Evolutionary conservation across 140 eudicot species (phyloP).

Genomic region (Flaveria floridana): DNA sequence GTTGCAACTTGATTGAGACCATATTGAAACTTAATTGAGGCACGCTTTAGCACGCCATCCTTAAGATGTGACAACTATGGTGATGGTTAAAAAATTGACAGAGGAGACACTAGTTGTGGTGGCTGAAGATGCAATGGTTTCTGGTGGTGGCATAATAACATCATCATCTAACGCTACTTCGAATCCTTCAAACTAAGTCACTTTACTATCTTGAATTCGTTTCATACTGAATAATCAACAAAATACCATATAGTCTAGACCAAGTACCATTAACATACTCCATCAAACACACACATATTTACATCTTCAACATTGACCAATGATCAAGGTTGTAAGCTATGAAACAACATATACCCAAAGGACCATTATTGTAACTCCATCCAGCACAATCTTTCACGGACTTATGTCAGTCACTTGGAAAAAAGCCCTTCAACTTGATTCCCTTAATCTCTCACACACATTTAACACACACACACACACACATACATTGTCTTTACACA

Average conservation of each 20-base stretch:
- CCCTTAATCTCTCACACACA: conserved; percentile 18
- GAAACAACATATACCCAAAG: conserved; percentile 14
- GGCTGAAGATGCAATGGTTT: no score
- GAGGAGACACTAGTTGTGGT: no score
- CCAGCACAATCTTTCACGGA: conserved; percentile 37
- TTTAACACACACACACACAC: not conserved
- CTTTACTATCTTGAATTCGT: no score
- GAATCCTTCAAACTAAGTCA: no score
- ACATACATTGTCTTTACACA: conserved; percentile 18
- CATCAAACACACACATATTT: not conserved
- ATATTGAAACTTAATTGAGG: no score
- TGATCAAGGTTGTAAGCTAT: not conserved
- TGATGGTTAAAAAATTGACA: no score
- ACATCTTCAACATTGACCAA: not conserved
- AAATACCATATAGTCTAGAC: not conserved
- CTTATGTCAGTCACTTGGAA: conserved; percentile 28
- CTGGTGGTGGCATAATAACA: no score
- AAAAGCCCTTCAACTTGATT: conserved; percentile 35
- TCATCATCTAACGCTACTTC: no score
- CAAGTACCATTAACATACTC: not conserved
- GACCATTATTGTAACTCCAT: conserved; percentile 22
- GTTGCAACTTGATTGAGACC: no score
- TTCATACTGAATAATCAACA: no score
- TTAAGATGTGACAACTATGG: no score
- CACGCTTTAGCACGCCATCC: no score